A percentile compares a stretch with the other conserved stretches of the same genome.
phyloP scores from a whole-genome alignment of 495 filamentous ascomycete species.

The Aspergillus saccharolyticus region DNA sequence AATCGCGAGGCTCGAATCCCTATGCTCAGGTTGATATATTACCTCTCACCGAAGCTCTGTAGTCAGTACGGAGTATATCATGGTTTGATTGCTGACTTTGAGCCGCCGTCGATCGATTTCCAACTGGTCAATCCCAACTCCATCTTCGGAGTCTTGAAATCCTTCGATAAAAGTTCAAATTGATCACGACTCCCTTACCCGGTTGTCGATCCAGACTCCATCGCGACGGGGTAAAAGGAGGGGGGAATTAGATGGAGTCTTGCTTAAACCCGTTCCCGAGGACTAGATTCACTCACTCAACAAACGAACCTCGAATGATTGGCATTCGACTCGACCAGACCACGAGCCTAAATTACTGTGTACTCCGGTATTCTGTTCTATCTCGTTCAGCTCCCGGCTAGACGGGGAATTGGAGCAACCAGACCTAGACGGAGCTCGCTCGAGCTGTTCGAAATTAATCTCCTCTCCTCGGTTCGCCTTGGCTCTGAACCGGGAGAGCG shows the following conservation, averaged over 20 bases:
- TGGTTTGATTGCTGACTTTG: background rate
- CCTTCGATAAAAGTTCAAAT: slow-evolving; percentile 5
- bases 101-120: background rate
- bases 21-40: background rate
- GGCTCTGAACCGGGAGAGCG: background rate
- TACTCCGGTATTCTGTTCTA: too few species aligned
- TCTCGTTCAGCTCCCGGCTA: too few species aligned
- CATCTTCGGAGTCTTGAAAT: background rate
- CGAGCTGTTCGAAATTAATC: background rate
- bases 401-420: background rate
- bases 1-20: background rate
- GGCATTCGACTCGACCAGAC: background rate
- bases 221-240: slow-evolving; percentile 5
- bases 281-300: background rate
- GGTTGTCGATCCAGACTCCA: slow-evolving; percentile 15
- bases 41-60: background rate
- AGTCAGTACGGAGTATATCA: background rate
- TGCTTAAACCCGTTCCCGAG: slow-evolving; percentile 4
- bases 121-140: background rate
- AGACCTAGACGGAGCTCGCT: background rate
- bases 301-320: slow-evolving; percentile 3
- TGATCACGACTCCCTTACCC: slow-evolving; percentile 18
- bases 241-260: slow-evolving; percentile 7
- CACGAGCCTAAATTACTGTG: background rate
- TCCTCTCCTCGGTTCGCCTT: background rate